These are phyloP conservation scores for Suhomyces anneliseae DNA, from an alignment of 1,139 yeast genomes.

Conservation along the genomic window DNA sequence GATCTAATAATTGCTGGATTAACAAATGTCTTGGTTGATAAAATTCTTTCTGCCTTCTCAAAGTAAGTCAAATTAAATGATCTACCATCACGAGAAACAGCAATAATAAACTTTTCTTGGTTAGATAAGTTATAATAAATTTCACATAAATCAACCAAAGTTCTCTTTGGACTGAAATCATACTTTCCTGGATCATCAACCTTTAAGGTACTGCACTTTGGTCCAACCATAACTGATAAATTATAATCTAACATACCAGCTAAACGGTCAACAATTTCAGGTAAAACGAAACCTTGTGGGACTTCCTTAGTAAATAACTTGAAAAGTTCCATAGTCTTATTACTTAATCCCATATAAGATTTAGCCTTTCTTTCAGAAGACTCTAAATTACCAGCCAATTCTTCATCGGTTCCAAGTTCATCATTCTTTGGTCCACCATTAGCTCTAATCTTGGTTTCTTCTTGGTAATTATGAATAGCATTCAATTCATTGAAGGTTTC, in stretches of 20 bases:
- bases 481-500: conserved; percentile 82
- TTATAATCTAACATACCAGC: conserved; percentile 96
- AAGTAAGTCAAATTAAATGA: conserved; percentile 72
- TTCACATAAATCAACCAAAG: conserved; percentile 68
- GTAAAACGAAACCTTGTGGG: conserved; percentile 81
- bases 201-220: conserved; percentile 84
- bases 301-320: conserved; percentile 82
- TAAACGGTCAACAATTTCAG: conserved; percentile 88
- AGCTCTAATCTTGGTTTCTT: conserved; percentile 47
- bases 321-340: conserved; percentile 78
- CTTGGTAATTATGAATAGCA: conserved; percentile 74
- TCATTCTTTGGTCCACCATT: conserved; percentile 41
- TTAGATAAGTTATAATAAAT: conserved; percentile 71
- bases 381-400: conserved; percentile 54
- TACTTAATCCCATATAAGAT: conserved; percentile 80
- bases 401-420: conserved; percentile 60
- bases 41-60: conserved; percentile 66
- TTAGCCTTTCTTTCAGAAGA: conserved; percentile 75
- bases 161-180: conserved; percentile 74
- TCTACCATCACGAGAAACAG: conserved; percentile 89
- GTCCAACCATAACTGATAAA: conserved; percentile 88
- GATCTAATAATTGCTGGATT: conserved; percentile 53
- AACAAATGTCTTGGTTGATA: conserved; percentile 54
- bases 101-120: conserved; percentile 65
- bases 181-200: conserved; percentile 84